phyloP scores from a whole-genome alignment of 2,329 filamentous ascomycete genomes.

The Botrytis fabae region DNA sequence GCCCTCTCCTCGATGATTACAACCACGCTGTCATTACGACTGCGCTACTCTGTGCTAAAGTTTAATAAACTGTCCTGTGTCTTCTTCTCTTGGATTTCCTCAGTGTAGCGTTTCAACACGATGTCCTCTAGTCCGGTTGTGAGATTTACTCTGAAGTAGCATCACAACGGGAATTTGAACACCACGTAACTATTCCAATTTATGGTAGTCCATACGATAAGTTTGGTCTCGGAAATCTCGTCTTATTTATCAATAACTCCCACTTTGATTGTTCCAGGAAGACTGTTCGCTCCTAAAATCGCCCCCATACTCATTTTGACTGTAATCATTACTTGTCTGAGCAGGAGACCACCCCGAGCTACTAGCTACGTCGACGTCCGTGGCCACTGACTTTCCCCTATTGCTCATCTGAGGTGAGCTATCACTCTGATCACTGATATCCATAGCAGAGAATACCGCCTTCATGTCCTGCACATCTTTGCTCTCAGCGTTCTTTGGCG shows the following conservation, averaged over 20 bases:
- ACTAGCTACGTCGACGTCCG: conserved; percentile 25
- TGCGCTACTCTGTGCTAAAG: neutral
- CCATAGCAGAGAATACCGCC: conserved; percentile 67
- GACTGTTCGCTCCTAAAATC: conserved; percentile 11
- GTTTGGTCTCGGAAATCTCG: neutral
- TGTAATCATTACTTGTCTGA: conserved; percentile 7
- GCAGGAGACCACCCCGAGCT: conserved; percentile 23
- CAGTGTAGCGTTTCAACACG: neutral
- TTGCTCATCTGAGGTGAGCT: conserved; percentile 18
- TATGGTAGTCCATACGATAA: neutral
- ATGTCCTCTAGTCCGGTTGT: too few relatives aligned
- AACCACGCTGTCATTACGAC: neutral
- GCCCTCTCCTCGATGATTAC: neutral
- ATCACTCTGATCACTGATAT: conserved; percentile 48
- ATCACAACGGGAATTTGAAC: neutral
- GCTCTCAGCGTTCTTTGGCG: conserved; percentile 55
- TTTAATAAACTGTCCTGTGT: neutral
- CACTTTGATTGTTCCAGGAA: neutral
- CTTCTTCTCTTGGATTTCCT: neutral
- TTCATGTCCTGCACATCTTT: conserved; percentile 74
- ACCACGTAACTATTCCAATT: neutral
- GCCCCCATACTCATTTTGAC: conserved; percentile 18
- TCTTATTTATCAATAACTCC: neutral
- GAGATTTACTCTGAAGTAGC: neutral
- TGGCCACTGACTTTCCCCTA: conserved; percentile 21